Base-by-base conservation (phyloP, 1,139 yeast species). In the Kurtzmaniella quercitrusa region DNA sequence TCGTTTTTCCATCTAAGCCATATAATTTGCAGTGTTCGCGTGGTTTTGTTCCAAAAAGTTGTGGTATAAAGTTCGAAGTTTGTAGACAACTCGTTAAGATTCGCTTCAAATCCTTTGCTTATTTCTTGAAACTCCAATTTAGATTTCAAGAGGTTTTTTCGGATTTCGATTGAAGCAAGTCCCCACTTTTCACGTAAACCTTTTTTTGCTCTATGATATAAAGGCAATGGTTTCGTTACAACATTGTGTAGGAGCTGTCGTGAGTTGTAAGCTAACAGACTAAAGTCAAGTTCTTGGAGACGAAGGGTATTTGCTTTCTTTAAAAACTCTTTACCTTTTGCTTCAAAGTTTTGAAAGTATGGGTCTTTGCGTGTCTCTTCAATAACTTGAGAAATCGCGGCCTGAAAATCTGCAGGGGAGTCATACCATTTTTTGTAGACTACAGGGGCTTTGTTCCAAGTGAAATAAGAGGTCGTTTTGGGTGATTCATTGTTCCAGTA, bases 351-450 rank as follows among this genome's bases (percentile, higher is more conserved):
- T 14, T 30, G 8, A 4, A 30, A 30, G 18, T 14, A 14, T 5
- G 34, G 34, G 3, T 30, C 34, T 30, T 16, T 14, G 7, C 18
- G 16, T 7, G 11, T 9, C 8, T 30, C 34, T 9, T 30, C 18
- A 9, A 30, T 18, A 9, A 30, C 8, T 16, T 30, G 34, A 7
- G 18, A 14, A 3, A 26, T 42, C 39, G 38, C 37, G 12, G 37
- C 23, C 15, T 34, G 22, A 14, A 34, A 19, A 19, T 34, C 37
- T 12, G 19, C 23, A 34, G 37, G 12, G 20, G 37, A 34, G 20
- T 34, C 26, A 15, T 34, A 34, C 37, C 37, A 34, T 19, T 34
- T 18, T 16, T 34, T 34, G 15, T 34, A 20, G n/a, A 34, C 20
- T 5, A 20, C 16, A 5, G 34, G 34, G 18, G 34, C 18, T 16